Percentiles rank a stretch among this genome's conserved stretches.
Evolutionary conservation across 805 yeast genomes (phyloP).

Genomic region (Metschnikowia lachancei): DNA sequence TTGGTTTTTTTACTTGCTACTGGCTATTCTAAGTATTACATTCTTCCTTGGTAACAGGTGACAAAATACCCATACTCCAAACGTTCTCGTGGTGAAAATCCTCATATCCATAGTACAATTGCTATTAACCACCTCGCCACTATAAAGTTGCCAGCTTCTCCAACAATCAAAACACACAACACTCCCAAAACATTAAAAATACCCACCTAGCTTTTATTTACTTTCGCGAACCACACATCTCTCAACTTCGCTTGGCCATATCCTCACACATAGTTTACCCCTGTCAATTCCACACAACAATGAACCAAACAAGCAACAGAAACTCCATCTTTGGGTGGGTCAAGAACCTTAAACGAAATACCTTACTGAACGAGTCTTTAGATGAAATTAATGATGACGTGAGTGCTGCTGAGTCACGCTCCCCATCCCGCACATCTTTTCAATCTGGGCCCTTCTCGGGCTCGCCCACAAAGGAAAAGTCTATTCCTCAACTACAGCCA

Average conservation of each 20-base stretch:
- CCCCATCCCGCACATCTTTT: constrained; percentile 19
- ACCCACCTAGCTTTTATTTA: too few species aligned
- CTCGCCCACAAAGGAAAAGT: constrained; percentile 11
- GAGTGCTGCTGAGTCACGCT: constrained; percentile 21
- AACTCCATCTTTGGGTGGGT: constrained; percentile 46
- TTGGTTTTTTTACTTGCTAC: constrained; percentile 4
- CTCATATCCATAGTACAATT: too few species aligned
- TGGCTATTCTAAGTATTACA: neutral
- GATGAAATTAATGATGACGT: constrained; percentile 30
- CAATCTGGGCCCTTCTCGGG: constrained; percentile 16
- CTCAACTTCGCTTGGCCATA: neutral
- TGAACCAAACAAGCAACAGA: constrained; percentile 43
- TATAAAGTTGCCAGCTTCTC: too few species aligned
- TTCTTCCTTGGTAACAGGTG: neutral
- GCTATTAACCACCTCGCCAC: too few species aligned
- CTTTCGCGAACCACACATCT: neutral
- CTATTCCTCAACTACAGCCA: constrained; percentile 7
- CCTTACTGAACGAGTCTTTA: constrained; percentile 38
- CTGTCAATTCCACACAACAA: constrained; percentile 9
- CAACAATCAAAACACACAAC: too few species aligned
- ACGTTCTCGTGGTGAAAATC: too few species aligned
- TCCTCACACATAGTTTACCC: neutral
- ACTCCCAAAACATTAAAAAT: too few species aligned
- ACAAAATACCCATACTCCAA: neutral
- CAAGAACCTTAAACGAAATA: constrained; percentile 39